phyloP scores from a whole-genome alignment of 1,139 yeast species.

The Geotrichum reessii region DNA sequence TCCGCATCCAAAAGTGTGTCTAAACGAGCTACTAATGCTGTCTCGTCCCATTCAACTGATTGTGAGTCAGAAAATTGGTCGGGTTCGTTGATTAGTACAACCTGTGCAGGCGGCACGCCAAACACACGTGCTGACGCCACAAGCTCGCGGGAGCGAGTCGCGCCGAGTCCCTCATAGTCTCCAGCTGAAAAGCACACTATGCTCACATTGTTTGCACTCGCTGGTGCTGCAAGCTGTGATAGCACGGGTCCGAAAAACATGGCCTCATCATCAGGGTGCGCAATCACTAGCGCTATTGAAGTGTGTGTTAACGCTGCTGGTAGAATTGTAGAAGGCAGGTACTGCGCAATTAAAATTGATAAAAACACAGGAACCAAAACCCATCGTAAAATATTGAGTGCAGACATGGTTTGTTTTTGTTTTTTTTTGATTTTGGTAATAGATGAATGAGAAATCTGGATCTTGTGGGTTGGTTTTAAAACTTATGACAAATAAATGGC shows the following conservation, averaged over 20 bases:
- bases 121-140: constrained; percentile 50
- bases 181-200: constrained; percentile 76
- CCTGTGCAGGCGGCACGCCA: constrained; percentile 42
- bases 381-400: background rate
- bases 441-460: background rate
- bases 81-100: constrained; percentile 45
- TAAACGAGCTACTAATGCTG: constrained; percentile 36
- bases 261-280: constrained; percentile 98
- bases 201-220: constrained; percentile 46
- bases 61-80: constrained; percentile 59
- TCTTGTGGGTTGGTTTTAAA: background rate
- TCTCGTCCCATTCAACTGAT: constrained; percentile 58
- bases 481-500: background rate
- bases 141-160: constrained; percentile 55
- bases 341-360: background rate
- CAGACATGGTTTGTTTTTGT: too few species aligned
- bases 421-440: background rate
- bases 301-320: constrained; percentile 24
- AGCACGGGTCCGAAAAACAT: constrained; percentile 93
- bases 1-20: constrained; percentile 26
- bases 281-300: constrained; percentile 50
- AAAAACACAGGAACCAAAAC: background rate
- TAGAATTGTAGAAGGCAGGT: constrained; percentile 6
- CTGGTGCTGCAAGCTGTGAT: constrained; percentile 38
- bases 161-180: constrained; percentile 68